Base-by-base conservation (phyloP, 164 flowering plant species). In the Sextonia rubra region DNA sequence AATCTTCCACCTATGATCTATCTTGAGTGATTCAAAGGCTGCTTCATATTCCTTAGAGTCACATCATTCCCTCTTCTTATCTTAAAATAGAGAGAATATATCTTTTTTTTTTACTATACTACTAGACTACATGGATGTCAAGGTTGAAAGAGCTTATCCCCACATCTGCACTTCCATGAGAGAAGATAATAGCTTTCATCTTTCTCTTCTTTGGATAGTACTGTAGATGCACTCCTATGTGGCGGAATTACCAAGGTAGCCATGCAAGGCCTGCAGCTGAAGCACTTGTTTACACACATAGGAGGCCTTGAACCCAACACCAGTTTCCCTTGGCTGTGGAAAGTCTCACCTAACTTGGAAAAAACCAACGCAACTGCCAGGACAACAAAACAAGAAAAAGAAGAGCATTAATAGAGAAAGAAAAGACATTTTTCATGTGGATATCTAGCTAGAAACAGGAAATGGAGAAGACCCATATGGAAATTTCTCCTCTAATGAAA, bases 271-370 rank as follows among this genome's bases (percentile, higher is more conserved):
- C 80, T 86, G 85, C 97, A 92, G 69, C 76, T 86, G 62, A 78
- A 78, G 82, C 97, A 92, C 82, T 81, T 90, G 86, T 90, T 84
- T 58, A 77, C 79, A 77, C 94, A 90, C 11, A 55, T 12, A 3
- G 97, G 97, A 20, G 97, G 97, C 78, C 84, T 85, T 81, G 97
- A 92, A 47, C 97, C 97, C 84, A 89, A 64, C 68, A 83, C 77
- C 84, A 74, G 77, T 72, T 86, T 80, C 71, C 75, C 81, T 27
- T 75, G 74, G 80, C 68, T 56, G 70, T 37, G 44, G 44, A 81
- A 48, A 23, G 60, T 23, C 70, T 70, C 73, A 7, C 67, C 62
- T 25, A 49, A 2, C 14, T 73, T 69, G 62, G 74, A 68, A 37
- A 48, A 22, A 32, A 12, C 55, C 26, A 52, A 64, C 58, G 77